Base-by-base conservation (phyloP, 371 early-diverging fungal genomes). In the Lichtheimia corymbifera region DNA sequence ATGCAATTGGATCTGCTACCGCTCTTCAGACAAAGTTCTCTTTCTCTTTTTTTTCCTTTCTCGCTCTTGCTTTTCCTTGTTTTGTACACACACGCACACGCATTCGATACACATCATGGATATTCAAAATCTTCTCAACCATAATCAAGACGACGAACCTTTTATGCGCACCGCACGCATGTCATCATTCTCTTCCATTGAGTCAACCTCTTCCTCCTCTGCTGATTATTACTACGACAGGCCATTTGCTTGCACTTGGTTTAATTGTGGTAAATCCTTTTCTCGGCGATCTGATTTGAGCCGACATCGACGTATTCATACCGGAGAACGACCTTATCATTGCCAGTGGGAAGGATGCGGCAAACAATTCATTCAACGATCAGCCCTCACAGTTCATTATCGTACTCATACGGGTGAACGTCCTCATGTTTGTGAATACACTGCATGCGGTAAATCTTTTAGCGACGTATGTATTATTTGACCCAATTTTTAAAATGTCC, bases 351-450 rank as follows among this genome's bases (percentile, higher is more conserved):
- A 70, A 35, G 82, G 77, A 35, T 92, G 92, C 67, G 80, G 76
- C 63, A 92, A 90, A 72, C 82, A 83, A 54, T 92, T 92, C 63
- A 87, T 90, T 60, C 92, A 89, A 75, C 78, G 88, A 25, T 92
- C 92, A 7, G 92, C 91, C 35, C 73, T 92, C 58, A 90, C 88
- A 0, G 91, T 91, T 22, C 93, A 92, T 69, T 70, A 81, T 51
- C 80, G 92, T 57, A 92, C 92, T 2, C 92, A 92, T 71, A 85
- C 92, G 5, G 92, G 92, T 40, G 92, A 90, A 68, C 79, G 88
- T 35, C 92, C 92, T 11, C 92, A 91, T 68, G 65, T 72, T 53
- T 91, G 92, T 61, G 84, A 87, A 67, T 73, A 80, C 14, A 65
- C 70, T 7, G 73, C 71, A 7, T 87, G 87, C 61, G 71, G 74